phyloP scores from a whole-genome alignment of 176 grass and related monocot species.

The Eragrostis curvula region DNA sequence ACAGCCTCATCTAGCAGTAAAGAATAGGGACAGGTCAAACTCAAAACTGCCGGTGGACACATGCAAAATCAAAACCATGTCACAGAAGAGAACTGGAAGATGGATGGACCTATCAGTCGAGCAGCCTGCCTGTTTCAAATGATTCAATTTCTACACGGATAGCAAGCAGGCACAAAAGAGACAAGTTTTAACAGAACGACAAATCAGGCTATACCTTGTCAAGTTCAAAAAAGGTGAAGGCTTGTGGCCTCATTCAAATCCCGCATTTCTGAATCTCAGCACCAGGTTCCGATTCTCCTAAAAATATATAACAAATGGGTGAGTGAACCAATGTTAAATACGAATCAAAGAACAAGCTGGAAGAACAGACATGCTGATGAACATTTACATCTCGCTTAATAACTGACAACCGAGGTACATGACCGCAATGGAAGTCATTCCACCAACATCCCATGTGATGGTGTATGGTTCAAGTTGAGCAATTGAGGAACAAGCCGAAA shows the following conservation, averaged over 20 bases:
- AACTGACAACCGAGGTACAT: not conserved
- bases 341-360: not conserved
- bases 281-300: conserved; percentile 53
- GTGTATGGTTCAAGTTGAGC: not conserved
- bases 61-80: no score
- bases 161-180: no score
- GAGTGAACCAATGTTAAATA: not conserved
- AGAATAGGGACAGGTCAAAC: no score
- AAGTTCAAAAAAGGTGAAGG: conserved; percentile 5
- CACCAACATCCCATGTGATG: not conserved
- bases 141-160: no score
- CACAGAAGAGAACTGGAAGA: no score
- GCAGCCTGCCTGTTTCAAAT: no score
- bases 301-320: not conserved
- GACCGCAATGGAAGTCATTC: not conserved
- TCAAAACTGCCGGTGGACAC: no score
- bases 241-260: conserved; percentile 33
- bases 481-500: not conserved
- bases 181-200: not conserved
- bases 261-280: conserved; percentile 31
- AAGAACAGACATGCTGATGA: not conserved
- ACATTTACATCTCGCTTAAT: not conserved
- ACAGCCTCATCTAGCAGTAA: no score
- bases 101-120: no score
- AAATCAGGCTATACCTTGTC: conserved; percentile 1